A percentile compares a stretch with the other conserved stretches of the same genome.
phyloP scores from a whole-genome alignment of 257 asterid genomes.

The Scutellaria baicalensis region DNA sequence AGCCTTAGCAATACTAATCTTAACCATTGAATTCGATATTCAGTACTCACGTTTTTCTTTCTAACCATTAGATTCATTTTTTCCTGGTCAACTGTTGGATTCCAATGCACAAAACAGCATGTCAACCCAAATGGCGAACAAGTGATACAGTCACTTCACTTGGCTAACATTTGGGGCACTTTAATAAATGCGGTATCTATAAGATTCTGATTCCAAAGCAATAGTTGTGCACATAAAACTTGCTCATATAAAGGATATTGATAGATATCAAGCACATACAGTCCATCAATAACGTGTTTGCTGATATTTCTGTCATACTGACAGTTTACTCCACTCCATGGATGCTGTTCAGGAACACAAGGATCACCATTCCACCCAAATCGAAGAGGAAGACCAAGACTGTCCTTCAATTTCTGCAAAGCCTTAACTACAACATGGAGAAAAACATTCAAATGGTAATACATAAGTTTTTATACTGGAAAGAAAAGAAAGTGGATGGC shows the following conservation, averaged over 20 bases:
- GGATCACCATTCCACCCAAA: constrained; percentile 99
- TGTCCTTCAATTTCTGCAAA: constrained; percentile 60
- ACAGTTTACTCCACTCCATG: constrained; percentile 97
- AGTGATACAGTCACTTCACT: background rate
- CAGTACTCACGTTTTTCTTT: background rate
- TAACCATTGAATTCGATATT: background rate
- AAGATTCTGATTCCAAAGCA: background rate
- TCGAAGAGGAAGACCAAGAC: constrained; percentile 95
- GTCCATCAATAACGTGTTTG: constrained; percentile 88
- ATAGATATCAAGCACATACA: constrained; percentile 56
- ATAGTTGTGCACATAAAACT: background rate
- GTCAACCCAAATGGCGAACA: background rate
- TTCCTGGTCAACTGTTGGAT: background rate
- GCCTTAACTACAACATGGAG: constrained; percentile 50
- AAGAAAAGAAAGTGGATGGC: background rate
- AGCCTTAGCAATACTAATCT: background rate
- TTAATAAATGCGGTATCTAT: background rate
- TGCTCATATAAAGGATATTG: background rate
- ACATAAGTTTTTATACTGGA: background rate
- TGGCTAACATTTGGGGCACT: background rate
- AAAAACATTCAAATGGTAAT: background rate
- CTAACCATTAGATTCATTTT: background rate
- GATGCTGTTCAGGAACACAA: constrained; percentile 95
- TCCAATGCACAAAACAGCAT: background rate
- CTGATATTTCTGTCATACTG: constrained; percentile 54